Evolutionary conservation across 306 rosid genomes (phyloP), one percentile per base, ranked within the genome.

Genomic region (Trifolium repens): DNA sequence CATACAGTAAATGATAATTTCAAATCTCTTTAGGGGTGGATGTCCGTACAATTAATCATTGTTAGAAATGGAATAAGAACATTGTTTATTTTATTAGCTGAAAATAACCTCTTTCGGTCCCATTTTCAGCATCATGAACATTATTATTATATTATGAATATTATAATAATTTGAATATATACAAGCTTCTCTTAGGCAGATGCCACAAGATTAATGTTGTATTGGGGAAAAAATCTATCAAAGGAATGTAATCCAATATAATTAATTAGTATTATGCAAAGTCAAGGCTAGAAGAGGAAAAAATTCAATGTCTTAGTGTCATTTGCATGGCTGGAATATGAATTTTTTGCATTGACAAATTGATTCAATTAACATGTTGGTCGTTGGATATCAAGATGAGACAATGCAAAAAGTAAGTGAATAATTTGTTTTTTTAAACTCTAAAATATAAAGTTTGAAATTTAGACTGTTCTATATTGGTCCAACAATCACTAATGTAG

Each of bases 41-140:
- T 27, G 32, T 44, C 82, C 85, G 81, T 78, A 69, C 78, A 0
- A 44, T 53, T 78, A 44, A 67, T 68, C 57, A 79, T 67, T 62
- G 71, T 52, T 46, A 66, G 89, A 84, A 85, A 85, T 49, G 75
- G 91, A 83, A 85, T 86, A 89, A 85, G 83, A 87, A 82, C 84
- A 78, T 58, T 61, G 54, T 42, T 30, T 81, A 65, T 40, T 79
- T 52, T 72, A 79, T 79, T 76, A 19, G 35, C 40, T 60, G 2
- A 61, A 68, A 44, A 11, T 73, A 47, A 62, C 26, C 61, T 27
- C 85, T 85, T 82, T 81, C 80, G 88, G 91, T 69, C 63, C 60
- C 30, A 60, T 65, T 65, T 85, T 83, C 30, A 80, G 88, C 87
- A 84, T 83, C 85, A 77, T 71, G 67, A 75, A 75, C 78, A 74